These are phyloP conservation scores for Afroboletus lepidellus DNA, from an alignment of 1,284 basidiomycete species.

Conservation along the genomic window DNA sequence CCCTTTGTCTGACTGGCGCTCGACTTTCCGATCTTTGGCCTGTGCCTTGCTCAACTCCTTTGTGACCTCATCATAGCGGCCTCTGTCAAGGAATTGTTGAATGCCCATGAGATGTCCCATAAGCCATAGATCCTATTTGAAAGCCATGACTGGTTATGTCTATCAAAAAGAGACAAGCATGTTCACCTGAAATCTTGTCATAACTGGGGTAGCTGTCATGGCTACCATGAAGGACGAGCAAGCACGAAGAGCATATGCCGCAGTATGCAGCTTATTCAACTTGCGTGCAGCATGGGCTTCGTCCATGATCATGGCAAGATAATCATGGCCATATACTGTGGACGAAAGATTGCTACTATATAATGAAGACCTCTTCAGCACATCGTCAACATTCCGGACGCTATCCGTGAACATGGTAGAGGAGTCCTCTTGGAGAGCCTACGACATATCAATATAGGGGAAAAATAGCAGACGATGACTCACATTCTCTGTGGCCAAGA, in stretches of 20 bases:
- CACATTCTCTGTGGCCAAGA: background rate
- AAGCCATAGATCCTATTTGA: constrained; percentile 6
- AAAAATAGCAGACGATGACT: background rate
- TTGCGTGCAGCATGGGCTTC: background rate
- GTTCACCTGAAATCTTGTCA: constrained; percentile 5
- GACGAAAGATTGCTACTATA: background rate
- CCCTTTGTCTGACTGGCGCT: background rate
- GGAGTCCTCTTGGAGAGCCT: background rate
- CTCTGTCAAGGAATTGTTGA: rapidly evolving
- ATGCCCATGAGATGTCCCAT: constrained; percentile 7
- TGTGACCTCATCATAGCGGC: background rate
- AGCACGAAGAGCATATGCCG: background rate
- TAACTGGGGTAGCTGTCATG: constrained; percentile 3
- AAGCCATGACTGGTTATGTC: background rate
- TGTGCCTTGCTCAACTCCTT: background rate
- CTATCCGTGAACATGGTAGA: background rate
- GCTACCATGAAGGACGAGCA: background rate
- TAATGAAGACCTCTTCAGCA: background rate
- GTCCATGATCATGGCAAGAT: background rate
- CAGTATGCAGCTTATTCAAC: background rate
- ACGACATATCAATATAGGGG: background rate
- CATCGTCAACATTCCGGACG: background rate
- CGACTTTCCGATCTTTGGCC: background rate
- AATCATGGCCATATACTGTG: background rate
- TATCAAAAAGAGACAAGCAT: no score